A percentile compares a stretch with the other conserved stretches of the same genome.
Conservation (phyloP, 2,329 filamentous ascomycete species). For the Westerdykella aurantiaca region DNA sequence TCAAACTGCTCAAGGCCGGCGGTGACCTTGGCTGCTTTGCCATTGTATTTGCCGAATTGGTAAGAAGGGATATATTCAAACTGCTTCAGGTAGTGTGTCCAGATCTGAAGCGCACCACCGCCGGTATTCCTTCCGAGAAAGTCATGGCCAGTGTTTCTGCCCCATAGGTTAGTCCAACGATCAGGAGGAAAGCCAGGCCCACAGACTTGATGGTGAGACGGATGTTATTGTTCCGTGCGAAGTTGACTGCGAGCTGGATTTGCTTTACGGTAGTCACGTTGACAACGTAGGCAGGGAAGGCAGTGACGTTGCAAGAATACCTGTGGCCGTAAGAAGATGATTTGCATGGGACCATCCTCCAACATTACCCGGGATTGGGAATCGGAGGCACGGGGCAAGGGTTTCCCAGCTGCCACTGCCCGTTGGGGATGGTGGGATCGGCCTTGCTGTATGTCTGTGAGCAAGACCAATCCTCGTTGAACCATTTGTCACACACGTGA, state of each 20-base stretch:
- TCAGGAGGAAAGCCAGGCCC: neutral
- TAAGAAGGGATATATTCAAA: slow-evolving; percentile 20
- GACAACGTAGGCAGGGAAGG: slow-evolving; percentile 22
- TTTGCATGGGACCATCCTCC: neutral
- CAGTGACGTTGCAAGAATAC: slow-evolving; percentile 15
- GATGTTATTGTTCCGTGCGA: slow-evolving; percentile 27
- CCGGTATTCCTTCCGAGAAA: slow-evolving; percentile 22
- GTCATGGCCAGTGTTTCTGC: slow-evolving; percentile 28
- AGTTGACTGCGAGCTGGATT: slow-evolving; percentile 25
- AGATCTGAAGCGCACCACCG: slow-evolving; percentile 24
- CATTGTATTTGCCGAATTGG: slow-evolving; percentile 17
- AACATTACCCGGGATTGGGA: slow-evolving; percentile 1
- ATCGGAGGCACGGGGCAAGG: slow-evolving; percentile 6
- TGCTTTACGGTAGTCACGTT: slow-evolving; percentile 21
- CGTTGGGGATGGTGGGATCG: slow-evolving; percentile 20
- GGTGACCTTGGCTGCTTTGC: slow-evolving; percentile 21
- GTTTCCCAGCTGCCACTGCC: slow-evolving; percentile 17
- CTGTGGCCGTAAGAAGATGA: neutral
- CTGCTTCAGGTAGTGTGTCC: slow-evolving; percentile 20
- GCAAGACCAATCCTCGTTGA: neutral
- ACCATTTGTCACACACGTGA: slow-evolving; percentile 12
- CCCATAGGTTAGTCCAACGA: slow-evolving; percentile 2
- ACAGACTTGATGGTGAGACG: slow-evolving; percentile 25
- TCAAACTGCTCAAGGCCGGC: slow-evolving; percentile 21
- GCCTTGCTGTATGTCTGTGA: slow-evolving; percentile 11